Percentiles rank a stretch among this genome's conserved stretches.
These are phyloP conservation scores for Globisporangium splendens DNA, from an alignment of 352 stramenopile species.

Conservation along the genomic window DNA sequence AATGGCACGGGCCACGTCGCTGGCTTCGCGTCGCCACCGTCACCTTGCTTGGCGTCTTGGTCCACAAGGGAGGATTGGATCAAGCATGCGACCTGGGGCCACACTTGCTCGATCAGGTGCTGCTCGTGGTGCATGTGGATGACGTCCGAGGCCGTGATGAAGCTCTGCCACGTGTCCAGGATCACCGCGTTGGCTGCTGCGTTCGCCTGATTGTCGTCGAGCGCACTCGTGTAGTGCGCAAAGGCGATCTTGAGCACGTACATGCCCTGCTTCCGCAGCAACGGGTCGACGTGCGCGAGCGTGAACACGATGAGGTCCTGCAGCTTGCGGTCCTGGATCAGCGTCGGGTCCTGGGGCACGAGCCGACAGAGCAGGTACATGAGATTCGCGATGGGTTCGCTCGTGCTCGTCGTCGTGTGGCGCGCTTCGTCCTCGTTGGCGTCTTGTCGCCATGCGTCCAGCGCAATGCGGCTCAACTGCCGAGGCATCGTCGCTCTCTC, in stretches of 20 bases:
- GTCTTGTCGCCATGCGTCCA: constrained; percentile 19
- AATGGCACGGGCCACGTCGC: constrained; percentile 49
- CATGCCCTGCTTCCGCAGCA: constrained; percentile 68
- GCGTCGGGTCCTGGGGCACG: constrained; percentile 36
- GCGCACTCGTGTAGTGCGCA: constrained; percentile 29
- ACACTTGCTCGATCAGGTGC: constrained; percentile 82
- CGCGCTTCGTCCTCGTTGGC: background rate
- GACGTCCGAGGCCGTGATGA: constrained; percentile 70
- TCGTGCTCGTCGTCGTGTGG: background rate
- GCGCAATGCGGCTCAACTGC: constrained; percentile 17
- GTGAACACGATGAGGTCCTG: constrained; percentile 53
- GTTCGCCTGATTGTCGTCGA: constrained; percentile 12
- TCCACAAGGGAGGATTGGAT: constrained; percentile 40
- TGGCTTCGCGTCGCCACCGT: background rate
- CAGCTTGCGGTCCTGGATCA: constrained; percentile 33
- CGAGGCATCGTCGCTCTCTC: constrained; percentile 2
- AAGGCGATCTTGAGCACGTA: constrained; percentile 68
- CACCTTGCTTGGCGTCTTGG: background rate
- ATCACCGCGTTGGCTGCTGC: constrained; percentile 4
- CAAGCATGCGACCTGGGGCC: constrained; percentile 61
- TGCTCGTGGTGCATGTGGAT: constrained; percentile 84
- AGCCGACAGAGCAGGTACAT: constrained; percentile 63
- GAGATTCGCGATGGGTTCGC: constrained; percentile 31
- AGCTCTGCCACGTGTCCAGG: constrained; percentile 54
- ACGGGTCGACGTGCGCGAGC: constrained; percentile 42